Conservation (phyloP, 2,329 filamentous ascomycete species). For the Paraconiothyrium sp. region DNA sequence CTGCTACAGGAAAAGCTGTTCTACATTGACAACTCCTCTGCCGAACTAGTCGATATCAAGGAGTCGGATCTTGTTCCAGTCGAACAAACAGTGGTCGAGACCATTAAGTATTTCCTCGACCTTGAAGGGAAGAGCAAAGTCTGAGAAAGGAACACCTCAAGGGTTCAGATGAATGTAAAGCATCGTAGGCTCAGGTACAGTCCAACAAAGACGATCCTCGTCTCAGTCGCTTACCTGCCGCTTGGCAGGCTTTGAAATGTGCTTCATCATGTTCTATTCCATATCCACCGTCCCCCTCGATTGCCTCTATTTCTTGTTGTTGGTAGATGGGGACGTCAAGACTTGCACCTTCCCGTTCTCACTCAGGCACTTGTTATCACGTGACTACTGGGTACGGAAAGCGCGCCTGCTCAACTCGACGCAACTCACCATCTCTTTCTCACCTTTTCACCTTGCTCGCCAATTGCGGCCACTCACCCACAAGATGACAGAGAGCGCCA, state of each 20-base stretch:
- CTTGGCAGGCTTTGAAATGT: not conserved
- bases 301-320: not conserved
- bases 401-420: constrained; percentile 3
- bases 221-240: no score
- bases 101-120: constrained; percentile 8
- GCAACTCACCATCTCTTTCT: not conserved
- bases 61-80: constrained; percentile 3
- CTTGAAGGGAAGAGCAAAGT: not conserved
- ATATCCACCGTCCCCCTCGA: not conserved
- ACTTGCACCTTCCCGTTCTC: not conserved
- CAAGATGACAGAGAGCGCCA: not conserved
- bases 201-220: not conserved
- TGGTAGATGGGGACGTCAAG: not conserved
- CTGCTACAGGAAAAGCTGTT: constrained; percentile 4
- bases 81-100: constrained; percentile 9
- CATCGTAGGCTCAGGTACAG: not conserved
- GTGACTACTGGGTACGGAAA: not conserved
- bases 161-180: not conserved
- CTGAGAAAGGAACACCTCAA: not conserved
- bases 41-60: constrained; percentile 7
- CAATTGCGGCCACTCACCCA: not conserved
- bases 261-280: not conserved
- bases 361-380: no score
- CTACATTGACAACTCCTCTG: constrained; percentile 12
- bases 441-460: no score